Evolutionary conservation across 2,329 filamentous ascomycete species (phyloP).

Genomic region (Ophiostoma piceae): DNA sequence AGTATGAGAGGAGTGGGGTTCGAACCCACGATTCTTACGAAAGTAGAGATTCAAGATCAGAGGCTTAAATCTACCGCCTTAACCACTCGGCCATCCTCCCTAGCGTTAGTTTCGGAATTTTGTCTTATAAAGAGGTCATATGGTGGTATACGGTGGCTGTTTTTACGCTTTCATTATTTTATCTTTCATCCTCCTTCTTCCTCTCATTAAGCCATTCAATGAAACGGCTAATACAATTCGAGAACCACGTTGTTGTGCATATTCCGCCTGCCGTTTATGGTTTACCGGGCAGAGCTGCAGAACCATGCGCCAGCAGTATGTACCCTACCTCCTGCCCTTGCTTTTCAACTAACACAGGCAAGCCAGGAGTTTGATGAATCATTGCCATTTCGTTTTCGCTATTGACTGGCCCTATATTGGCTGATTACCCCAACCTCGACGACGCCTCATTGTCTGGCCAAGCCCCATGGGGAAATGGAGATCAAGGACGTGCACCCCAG

Average conservation of each 20-base stretch:
- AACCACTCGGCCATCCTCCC: slow-evolving; percentile 19
- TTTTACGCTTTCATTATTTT: no score
- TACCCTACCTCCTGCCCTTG: background rate
- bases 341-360: background rate
- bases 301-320: no score
- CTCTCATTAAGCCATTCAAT: no score
- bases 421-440: background rate
- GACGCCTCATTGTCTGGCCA: background rate
- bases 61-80: slow-evolving; percentile 18
- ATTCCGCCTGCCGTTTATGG: background rate
- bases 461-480: background rate
- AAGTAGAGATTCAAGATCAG: slow-evolving; percentile 14
- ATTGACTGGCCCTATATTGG: background rate
- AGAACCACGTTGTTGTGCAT: background rate
- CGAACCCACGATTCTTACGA: slow-evolving; percentile 19
- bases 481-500: background rate
- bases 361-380: background rate
- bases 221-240: no score
- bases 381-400: background rate
- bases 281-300: background rate
- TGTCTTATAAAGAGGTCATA: slow-evolving; percentile 1
- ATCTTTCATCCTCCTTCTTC: no score
- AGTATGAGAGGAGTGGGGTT: slow-evolving; percentile 17
- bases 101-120: slow-evolving; percentile 13
- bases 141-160: background rate